Percentiles rank a stretch among this genome's conserved stretches.
phyloP scores from a whole-genome alignment of 2,329 filamentous ascomycete genomes.

The Xylariaceae sp. region DNA sequence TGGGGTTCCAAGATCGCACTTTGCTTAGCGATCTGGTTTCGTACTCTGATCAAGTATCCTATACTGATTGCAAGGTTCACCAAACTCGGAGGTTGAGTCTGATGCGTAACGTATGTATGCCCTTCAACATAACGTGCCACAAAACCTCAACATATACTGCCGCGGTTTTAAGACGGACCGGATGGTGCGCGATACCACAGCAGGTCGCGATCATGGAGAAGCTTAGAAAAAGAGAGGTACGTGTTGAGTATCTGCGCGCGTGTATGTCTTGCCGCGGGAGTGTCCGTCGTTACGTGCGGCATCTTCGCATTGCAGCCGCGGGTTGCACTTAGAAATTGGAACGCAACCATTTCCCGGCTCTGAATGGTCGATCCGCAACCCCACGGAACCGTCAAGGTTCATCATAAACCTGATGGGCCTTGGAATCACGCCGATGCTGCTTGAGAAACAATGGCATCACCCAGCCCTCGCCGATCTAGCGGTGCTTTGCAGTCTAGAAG shows the following conservation, averaged over 20 bases:
- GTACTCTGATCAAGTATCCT: constrained; percentile 14
- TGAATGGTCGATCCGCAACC: constrained; percentile 25
- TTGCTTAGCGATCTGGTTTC: constrained; percentile 17
- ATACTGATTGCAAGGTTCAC: constrained; percentile 18
- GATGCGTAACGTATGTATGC: constrained; percentile 7
- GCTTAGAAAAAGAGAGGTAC: not conserved
- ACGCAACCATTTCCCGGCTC: constrained; percentile 23
- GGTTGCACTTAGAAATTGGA: constrained; percentile 25
- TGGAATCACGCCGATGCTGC: constrained; percentile 5
- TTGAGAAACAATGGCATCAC: constrained; percentile 10
- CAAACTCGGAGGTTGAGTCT: constrained; percentile 15
- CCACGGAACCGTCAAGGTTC: constrained; percentile 18
- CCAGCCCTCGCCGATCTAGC: constrained; percentile 18
- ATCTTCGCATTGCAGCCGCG: constrained; percentile 28
- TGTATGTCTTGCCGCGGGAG: constrained; percentile 9
- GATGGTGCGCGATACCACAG: constrained; percentile 10
- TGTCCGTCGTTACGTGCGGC: constrained; percentile 28
- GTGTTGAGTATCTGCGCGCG: not conserved
- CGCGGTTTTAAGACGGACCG: constrained; percentile 4
- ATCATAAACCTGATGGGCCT: constrained; percentile 7
- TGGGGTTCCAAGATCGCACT: constrained; percentile 21
- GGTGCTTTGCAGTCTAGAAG: constrained; percentile 6
- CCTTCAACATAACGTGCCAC: constrained; percentile 14
- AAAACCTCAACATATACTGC: constrained; percentile 13
- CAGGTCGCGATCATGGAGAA: not conserved